Conservation (phyloP, 2,329 filamentous ascomycete species). For the Tricladium varicosporioides region DNA sequence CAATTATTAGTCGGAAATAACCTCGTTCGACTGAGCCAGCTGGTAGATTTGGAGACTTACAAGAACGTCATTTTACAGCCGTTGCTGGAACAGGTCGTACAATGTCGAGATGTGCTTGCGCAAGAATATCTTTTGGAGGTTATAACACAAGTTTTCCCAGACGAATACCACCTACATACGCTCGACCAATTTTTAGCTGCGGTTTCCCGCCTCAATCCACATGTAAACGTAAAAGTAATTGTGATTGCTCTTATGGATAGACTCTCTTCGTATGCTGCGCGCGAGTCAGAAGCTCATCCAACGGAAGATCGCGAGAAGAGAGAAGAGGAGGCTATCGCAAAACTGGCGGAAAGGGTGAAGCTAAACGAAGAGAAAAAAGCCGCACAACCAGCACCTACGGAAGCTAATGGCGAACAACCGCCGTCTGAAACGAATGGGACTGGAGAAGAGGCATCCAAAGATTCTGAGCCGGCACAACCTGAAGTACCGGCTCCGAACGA, state of each 20-base stretch:
- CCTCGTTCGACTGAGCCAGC: conserved; percentile 87
- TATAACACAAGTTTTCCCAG: conserved; percentile 97
- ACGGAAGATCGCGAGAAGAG: conserved; percentile 70
- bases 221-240: conserved; percentile 97
- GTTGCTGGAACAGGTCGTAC: conserved; percentile 92
- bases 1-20: conserved; percentile 96
- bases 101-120: conserved; percentile 93
- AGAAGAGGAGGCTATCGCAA: conserved; percentile 80
- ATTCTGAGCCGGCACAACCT: conserved; percentile 37
- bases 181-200: conserved; percentile 93
- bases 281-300: conserved; percentile 72
- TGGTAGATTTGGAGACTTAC: conserved; percentile 93
- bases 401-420: conserved; percentile 33
- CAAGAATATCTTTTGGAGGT: conserved; percentile 98
- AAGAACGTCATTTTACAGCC: conserved; percentile 86
- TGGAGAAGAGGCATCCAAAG: conserved; percentile 22
- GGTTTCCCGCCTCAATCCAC: conserved; percentile 87
- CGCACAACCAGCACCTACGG: conserved; percentile 23
- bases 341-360: conserved; percentile 74
- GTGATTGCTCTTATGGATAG: conserved; percentile 98
- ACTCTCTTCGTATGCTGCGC: conserved; percentile 88
- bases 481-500: conserved; percentile 43
- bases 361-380: conserved; percentile 56
- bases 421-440: conserved; percentile 37
- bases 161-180: conserved; percentile 97